A percentile compares a stretch with the other conserved stretches of the same genome.
Conservation (phyloP, 352 stramenopile genomes). For the Phytophthora cryptogea region DNA sequence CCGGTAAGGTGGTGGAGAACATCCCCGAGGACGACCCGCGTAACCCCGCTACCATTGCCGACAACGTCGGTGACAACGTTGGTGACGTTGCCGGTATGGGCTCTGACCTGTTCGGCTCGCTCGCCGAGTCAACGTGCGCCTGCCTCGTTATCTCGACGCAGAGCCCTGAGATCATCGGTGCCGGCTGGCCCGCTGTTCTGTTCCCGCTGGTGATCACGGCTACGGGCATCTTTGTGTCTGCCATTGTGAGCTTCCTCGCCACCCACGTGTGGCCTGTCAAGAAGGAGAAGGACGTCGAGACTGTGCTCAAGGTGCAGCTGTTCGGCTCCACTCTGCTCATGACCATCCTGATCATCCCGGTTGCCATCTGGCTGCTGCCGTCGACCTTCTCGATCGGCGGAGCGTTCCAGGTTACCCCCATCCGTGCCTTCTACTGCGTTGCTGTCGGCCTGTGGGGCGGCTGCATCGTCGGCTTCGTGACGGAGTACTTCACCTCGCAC, state of each 20-base stretch:
- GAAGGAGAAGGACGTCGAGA: constrained; percentile 96
- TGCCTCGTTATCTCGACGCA: constrained; percentile 97
- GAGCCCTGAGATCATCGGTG: constrained; percentile 89
- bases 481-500: constrained; percentile 99
- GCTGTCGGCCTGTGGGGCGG: constrained; percentile 96
- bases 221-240: constrained; percentile 97
- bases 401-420: constrained; percentile 79
- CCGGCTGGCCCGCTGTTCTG: constrained; percentile 94
- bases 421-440: constrained; percentile 93
- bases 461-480: constrained; percentile 98
- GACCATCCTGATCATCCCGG: constrained; percentile 91
- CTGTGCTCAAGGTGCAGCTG: constrained; percentile 97
- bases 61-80: constrained; percentile 99
- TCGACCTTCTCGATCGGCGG: constrained; percentile 87
- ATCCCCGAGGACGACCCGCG: constrained; percentile 99
- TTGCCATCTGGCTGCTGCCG: constrained; percentile 93
- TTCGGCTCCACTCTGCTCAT: constrained; percentile 97
- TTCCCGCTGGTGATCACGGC: constrained; percentile 97
- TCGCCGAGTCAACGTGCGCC: constrained; percentile 98
- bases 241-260: constrained; percentile 97
- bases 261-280: constrained; percentile 96
- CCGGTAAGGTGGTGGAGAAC: constrained; percentile 98
- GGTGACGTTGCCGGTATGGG: constrained; percentile 99
- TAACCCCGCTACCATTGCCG: constrained; percentile 99
- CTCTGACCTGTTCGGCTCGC: constrained; percentile 99